Base-by-base conservation (phyloP, 2,329 filamentous ascomycete species). In the Hypoxylon sp. region DNA sequence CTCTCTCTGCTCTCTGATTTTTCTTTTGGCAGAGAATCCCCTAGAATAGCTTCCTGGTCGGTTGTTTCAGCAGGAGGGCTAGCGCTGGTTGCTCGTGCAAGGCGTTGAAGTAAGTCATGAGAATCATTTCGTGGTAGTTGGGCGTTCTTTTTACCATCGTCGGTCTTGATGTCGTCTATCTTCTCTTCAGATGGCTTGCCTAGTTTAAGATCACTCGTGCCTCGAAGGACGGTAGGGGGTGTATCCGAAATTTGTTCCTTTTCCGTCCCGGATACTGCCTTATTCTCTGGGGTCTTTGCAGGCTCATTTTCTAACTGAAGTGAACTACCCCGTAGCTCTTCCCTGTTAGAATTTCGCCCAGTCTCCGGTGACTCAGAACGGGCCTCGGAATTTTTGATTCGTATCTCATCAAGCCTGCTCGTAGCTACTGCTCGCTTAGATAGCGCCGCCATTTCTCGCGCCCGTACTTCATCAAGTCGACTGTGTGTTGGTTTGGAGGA, bases 371-470 rank as follows among this genome's bases (percentile, higher is more conserved):
- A 85, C 53, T 80, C 78, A 6, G 82, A 81, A 68, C 78, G 76
- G 13, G 76, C 74, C 47, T 78, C 78, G 3, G 82, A 81, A 72
- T 88, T 87, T 62, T 77, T 80, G 59, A 86, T 83, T 42, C 83
- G 80, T 60, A 87, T 87, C 74, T 87, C 86, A 35, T 84, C 85
- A 2, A 89, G 76, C 32, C 82, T 81, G 58, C 83, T 82, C 6
- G 81, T 81, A n/a, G 86, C 83, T 15, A 86, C 75, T 1, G 82
- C 82, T 56, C 83, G 80, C 61, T 77, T 83, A 4, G 86, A 84
- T 27, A 84, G 71, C 2, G 80, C 81, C 31, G 82, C 79, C 51
- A 78, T 78, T 72, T 86, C 84, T 21, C 80, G 78, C 48, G 80
- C 78, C 39, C 80, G 77, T 50, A 88, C 82, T 27, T 86, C 83